phyloP scores from a whole-genome alignment of 441 rosid genomes.

The Croton setiger region DNA sequence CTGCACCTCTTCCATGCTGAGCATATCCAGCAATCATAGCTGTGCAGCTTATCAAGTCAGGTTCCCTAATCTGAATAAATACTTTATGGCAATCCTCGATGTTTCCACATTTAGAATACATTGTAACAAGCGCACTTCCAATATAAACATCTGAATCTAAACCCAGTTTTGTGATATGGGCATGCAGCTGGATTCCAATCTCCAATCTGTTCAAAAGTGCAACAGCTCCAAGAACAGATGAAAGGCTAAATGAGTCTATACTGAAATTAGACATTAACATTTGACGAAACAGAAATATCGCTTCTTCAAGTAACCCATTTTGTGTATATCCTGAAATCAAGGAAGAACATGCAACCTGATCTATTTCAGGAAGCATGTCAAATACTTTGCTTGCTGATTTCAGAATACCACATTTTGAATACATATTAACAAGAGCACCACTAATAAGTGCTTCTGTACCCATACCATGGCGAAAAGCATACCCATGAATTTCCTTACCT shows the following conservation, averaged over 20 bases:
- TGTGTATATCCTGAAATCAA: conserved; percentile 65
- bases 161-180: conserved; percentile 48
- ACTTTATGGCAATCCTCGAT: conserved; percentile 55
- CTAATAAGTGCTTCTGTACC: conserved; percentile 36
- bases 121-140: conserved; percentile 66
- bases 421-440: conserved; percentile 50
- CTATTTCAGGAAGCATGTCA: conserved; percentile 54
- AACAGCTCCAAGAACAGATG: conserved; percentile 56
- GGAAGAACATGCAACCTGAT: conserved; percentile 51
- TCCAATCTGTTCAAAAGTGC: conserved; percentile 36
- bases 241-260: conserved; percentile 48
- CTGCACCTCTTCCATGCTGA: conserved; percentile 63
- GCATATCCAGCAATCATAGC: conserved; percentile 72
- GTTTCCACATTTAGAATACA: conserved; percentile 76
- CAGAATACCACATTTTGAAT: conserved; percentile 50
- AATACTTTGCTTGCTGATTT: conserved; percentile 54
- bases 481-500: conserved; percentile 69
- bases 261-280: conserved; percentile 40
- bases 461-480: conserved; percentile 44
- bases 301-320: conserved; percentile 50
- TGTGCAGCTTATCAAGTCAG: conserved; percentile 74
- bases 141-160: conserved; percentile 52
- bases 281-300: conserved; percentile 46
- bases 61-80: conserved; percentile 50
- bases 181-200: conserved; percentile 65